A percentile compares a stretch with the other conserved stretches of the same genome.
These are phyloP conservation scores for Esteya vermicola DNA, from an alignment of 2,329 filamentous ascomycete species.

Conservation along the genomic window DNA sequence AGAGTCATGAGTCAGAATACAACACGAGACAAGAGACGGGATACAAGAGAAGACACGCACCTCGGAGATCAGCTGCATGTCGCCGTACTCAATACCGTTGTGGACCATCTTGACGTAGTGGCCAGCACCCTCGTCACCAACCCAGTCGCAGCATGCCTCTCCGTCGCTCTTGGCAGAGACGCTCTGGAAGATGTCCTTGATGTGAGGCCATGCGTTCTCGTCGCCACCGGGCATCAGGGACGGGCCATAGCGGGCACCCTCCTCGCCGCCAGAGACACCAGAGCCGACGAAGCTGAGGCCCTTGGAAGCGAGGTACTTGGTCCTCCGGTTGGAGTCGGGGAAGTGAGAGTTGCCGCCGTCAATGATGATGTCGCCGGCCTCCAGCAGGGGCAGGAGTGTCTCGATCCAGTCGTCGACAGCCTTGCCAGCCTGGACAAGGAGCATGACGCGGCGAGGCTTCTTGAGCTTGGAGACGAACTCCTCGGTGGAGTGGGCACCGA, in stretches of 20 bases:
- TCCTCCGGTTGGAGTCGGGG: conserved; percentile 96
- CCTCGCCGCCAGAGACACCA: conserved; percentile 97
- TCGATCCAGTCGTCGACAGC: conserved; percentile 99
- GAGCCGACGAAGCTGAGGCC: conserved; percentile 90
- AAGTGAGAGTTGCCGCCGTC: conserved; percentile 99
- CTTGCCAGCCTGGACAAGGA: conserved; percentile 96
- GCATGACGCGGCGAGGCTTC: conserved; percentile 92
- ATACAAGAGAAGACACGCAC: conserved; percentile 32
- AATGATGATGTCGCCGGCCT: conserved; percentile 93
- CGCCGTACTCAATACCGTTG: conserved; percentile 99
- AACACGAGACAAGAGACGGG: background rate
- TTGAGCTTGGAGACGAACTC: conserved; percentile 96
- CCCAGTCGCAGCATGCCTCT: conserved; percentile 98
- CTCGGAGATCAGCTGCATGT: conserved; percentile 99
- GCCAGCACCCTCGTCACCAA: conserved; percentile 96
- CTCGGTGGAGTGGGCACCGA: conserved; percentile 84
- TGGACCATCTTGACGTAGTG: conserved; percentile 99
- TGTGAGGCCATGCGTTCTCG: conserved; percentile 92
- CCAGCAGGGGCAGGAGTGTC: conserved; percentile 70
- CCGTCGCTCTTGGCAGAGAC: conserved; percentile 95
- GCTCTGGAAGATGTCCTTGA: conserved; percentile 98
- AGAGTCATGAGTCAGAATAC: background rate
- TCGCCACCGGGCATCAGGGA: conserved; percentile 98
- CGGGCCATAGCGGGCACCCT: conserved; percentile 94
- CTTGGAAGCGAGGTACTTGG: conserved; percentile 74